Conservation (phyloP, 331 rosid species). For the Telfairia occidentalis region DNA sequence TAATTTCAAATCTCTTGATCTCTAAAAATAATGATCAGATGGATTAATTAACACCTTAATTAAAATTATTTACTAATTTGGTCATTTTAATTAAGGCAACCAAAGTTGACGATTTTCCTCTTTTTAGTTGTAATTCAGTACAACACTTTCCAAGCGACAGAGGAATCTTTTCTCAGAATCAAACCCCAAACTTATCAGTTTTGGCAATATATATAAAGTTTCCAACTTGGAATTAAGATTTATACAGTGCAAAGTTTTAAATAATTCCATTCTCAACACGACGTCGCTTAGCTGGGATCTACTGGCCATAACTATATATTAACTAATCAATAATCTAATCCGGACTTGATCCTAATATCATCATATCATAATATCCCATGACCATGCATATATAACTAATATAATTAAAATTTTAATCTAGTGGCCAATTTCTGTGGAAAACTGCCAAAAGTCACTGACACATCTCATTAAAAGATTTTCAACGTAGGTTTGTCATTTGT, state of each 20-base stretch:
- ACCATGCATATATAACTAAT: neutral
- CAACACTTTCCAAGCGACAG: conserved; percentile 6
- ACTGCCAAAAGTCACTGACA: neutral
- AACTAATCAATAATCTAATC: conserved; percentile 3
- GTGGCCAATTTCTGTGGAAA: neutral
- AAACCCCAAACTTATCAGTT: conserved; percentile 3
- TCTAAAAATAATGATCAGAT: neutral
- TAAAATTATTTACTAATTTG: neutral
- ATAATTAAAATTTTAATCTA: neutral
- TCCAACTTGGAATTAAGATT: conserved; percentile 11
- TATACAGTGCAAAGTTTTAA: neutral
- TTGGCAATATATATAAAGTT: neutral
- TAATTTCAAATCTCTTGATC: conserved; percentile 6
- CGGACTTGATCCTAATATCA: neutral
- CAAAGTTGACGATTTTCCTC: conserved; percentile 6
- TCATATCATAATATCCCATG: neutral
- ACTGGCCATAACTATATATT: neutral
- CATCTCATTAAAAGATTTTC: neutral
- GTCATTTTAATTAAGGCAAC: neutral
- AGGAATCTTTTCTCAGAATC: conserved; percentile 14
- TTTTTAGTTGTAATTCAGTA: neutral
- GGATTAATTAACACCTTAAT: neutral
- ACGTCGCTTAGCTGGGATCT: conserved; percentile 10
- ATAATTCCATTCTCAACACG: conserved; percentile 2
- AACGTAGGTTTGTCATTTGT: neutral